Conservation (phyloP, 148 eudicot species). For the Nyssa sinensis region DNA sequence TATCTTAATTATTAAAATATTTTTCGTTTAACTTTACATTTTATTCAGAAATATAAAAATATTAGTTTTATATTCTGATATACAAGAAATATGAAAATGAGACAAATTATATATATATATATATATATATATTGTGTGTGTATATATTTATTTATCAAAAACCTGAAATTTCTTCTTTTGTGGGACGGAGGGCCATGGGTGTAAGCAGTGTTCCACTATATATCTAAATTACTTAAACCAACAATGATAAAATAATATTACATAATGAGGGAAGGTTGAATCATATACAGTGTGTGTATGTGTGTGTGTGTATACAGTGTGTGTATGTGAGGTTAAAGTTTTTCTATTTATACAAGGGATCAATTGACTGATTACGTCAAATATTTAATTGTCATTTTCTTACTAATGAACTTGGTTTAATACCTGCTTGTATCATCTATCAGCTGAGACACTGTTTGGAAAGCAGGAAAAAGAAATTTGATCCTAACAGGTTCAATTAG, state of each 20-base stretch:
- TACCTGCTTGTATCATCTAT: not conserved
- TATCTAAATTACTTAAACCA: not conserved
- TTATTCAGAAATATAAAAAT: too few species aligned
- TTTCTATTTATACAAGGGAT: not conserved
- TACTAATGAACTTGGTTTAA: not conserved
- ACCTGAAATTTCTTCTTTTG: not conserved
- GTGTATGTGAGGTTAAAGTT: constrained; percentile 23
- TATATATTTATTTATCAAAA: constrained; percentile 5
- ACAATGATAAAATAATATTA: not conserved
- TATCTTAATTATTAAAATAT: too few species aligned
- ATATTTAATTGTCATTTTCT: constrained; percentile 5
- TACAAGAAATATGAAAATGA: too few species aligned
- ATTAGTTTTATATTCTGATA: too few species aligned
- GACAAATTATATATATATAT: too few species aligned
- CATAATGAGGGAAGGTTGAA: not conserved
- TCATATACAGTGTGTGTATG: too few species aligned
- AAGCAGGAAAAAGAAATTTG: not conserved
- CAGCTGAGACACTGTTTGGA: not conserved
- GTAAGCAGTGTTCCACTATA: too few species aligned
- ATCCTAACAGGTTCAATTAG: not conserved
- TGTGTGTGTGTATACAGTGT: too few species aligned
- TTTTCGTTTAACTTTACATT: too few species aligned
- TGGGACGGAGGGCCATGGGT: too few species aligned
- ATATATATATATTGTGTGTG: too few species aligned
- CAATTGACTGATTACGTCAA: not conserved